Evolutionary conservation across 73 alveolate genomes (phyloP).

Genomic region (Paramecium octaurelia): DNA sequence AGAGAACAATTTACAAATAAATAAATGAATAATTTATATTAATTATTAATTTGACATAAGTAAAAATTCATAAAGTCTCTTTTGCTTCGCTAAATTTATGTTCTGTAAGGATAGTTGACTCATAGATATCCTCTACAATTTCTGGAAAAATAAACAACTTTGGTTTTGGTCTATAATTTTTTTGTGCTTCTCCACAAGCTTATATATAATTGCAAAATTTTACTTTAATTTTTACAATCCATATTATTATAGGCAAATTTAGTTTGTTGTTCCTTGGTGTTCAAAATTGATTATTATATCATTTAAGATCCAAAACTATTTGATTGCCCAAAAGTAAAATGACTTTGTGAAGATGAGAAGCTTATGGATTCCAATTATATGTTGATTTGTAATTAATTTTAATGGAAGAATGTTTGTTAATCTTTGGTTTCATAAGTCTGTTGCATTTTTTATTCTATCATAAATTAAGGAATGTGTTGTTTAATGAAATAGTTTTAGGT

Average conservation of each 20-base stretch:
- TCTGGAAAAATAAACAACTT: not conserved
- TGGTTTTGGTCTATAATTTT: not conserved
- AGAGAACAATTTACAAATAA: not conserved
- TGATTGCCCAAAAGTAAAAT: not conserved
- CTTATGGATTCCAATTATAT: not conserved
- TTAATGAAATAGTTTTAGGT: not conserved
- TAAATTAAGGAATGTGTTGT: not conserved
- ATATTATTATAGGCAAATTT: not conserved
- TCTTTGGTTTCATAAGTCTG: not conserved
- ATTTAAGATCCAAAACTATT: not conserved
- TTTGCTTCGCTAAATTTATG: not conserved
- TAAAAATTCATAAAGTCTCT: not conserved
- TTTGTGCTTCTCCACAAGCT: not conserved
- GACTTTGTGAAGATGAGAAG: not conserved
- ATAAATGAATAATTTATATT: not conserved
- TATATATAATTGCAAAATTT: not conserved
- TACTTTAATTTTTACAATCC: not conserved
- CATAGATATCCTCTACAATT: not conserved
- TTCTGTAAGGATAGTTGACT: not conserved
- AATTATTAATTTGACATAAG: not conserved
- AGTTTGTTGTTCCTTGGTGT: not conserved
- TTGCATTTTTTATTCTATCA: not conserved
- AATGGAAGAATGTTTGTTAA: not conserved
- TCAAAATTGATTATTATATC: not conserved
- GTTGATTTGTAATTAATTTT: not conserved